Base-by-base conservation (phyloP, 75 land plant species). In the Cryptomeria japonica region DNA sequence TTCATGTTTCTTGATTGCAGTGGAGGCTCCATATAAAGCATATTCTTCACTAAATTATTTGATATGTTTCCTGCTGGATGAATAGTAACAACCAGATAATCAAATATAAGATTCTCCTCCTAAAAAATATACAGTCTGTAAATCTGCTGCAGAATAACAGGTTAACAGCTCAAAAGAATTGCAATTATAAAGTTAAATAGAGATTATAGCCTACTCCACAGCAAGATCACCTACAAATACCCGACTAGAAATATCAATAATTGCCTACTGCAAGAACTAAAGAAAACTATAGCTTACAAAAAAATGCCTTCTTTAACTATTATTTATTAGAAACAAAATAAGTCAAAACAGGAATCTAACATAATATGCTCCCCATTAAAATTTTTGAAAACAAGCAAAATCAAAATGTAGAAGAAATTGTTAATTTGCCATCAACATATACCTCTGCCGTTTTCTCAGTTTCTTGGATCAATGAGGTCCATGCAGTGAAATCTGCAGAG, bases 381-480 rank as follows among this genome's bases (percentile, higher is more conserved):
- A 34, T 32, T 31, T 32, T 73, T n/a, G 15, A 11, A 32, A 32
- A 25, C 70, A 64, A 5, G n/a, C 28, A 25, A 5, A 64, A 64
- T 19, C 6, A 32, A 73, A 12, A 10, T 32, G 36, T 32, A 32
- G 32, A 32, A 32, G 14, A 11, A 73, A 73, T 42, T 42, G 1
- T 42, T 14, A 73, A 73, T 10, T 11, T 32, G 77, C 14, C 37
- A 73, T 73, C 25, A 72, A 38, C 18, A 86, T 92, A 90, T 92
- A 90, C 91, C 92, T 92, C 91, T 80, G 93, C 94, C 38, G 87
- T 90, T 90, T 95, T 97, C 88, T 98, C 99, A 31, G 99, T 97
- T 87, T 97, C 99, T 89, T 97, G 96, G 73, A 98, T 97, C 15
- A 98, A 91, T 8, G 93, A 84, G 85, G 97, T 98, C 99, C 99